phyloP scores from a whole-genome alignment of 257 asterid genomes.

The Solanum paucissectum region DNA sequence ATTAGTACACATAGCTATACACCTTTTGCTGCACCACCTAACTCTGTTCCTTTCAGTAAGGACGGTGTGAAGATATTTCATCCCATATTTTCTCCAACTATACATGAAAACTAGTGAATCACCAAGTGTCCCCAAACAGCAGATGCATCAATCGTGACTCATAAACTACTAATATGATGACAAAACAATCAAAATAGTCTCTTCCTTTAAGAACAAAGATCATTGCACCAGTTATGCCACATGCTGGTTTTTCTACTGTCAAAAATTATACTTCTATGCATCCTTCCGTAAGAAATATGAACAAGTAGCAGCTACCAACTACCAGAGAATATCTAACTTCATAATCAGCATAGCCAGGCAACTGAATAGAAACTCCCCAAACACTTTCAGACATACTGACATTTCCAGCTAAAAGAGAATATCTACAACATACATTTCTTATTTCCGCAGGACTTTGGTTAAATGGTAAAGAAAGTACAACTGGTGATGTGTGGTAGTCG shows the following conservation, averaged over 20 bases:
- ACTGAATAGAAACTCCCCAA: background rate
- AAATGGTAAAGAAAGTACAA: background rate
- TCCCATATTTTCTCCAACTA: background rate
- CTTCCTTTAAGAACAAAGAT: background rate
- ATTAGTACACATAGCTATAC: background rate
- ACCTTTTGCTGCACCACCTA: background rate
- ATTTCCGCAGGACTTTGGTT: background rate
- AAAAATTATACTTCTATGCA: background rate
- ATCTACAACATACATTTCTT: background rate
- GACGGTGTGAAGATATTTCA: background rate
- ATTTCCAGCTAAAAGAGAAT: background rate
- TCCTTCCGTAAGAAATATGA: background rate
- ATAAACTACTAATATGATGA: background rate
- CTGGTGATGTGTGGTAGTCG: background rate
- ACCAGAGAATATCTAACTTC: background rate
- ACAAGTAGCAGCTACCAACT: background rate
- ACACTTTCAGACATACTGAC: background rate
- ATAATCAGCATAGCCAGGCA: background rate
- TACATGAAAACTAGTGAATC: background rate
- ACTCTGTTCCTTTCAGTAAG: background rate
- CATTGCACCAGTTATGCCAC: background rate
- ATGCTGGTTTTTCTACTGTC: background rate
- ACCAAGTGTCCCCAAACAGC: background rate
- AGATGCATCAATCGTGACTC: background rate
- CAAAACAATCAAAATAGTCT: background rate